Conservation (phyloP, 305 asterid genomes). For the Salvia sclarea region DNA sequence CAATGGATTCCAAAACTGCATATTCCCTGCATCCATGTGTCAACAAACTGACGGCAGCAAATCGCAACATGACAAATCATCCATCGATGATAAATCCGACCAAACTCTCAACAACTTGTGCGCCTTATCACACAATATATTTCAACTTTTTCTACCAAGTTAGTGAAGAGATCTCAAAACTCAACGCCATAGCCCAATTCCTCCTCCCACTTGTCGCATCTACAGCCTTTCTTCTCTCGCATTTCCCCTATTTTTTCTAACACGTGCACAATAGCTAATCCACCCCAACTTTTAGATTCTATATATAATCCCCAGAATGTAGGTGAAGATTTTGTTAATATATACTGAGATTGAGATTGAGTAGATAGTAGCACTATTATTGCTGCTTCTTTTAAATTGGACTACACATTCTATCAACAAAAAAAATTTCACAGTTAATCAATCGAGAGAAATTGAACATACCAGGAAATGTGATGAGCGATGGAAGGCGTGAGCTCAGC, state of each 20-base stretch:
- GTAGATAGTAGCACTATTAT: neutral
- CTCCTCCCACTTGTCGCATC: constrained; percentile 42
- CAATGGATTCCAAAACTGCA: neutral
- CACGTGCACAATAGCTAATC: constrained; percentile 25
- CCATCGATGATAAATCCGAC: neutral
- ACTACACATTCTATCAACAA: neutral
- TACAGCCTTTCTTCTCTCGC: constrained; percentile 26
- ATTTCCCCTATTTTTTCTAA: neutral
- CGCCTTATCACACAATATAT: neutral
- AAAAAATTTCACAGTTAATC: too few species aligned
- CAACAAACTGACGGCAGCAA: neutral
- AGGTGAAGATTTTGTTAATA: neutral
- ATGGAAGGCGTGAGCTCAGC: constrained; percentile 49
- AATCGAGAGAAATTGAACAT: too few species aligned
- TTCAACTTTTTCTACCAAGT: neutral
- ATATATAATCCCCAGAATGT: neutral
- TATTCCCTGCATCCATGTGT: neutral
- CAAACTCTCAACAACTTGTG: constrained; percentile 38
- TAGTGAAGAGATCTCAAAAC: neutral
- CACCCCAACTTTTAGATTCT: constrained; percentile 9
- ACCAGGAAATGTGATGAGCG: constrained; percentile 29
- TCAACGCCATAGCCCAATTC: constrained; percentile 29
- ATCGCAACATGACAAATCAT: neutral
- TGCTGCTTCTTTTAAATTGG: neutral
- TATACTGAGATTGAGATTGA: neutral